Percentiles rank a stretch among this genome's conserved stretches.
Evolutionary conservation across 1,284 basidiomycete genomes (phyloP).

Genomic region (Microbotryum saponariae): DNA sequence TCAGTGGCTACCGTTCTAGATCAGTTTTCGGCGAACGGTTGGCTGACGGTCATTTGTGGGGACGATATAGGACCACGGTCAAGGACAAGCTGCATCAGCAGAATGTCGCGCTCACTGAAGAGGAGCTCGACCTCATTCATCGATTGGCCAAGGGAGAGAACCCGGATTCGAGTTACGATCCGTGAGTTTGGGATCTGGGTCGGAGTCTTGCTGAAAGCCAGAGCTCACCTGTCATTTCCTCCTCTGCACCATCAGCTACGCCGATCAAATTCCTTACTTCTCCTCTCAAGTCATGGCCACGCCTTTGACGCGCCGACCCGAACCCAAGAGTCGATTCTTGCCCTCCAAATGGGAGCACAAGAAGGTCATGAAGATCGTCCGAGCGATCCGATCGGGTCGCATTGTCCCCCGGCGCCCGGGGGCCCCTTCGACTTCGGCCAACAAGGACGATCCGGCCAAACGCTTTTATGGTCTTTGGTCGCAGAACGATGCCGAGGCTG

Average conservation of each 20-base stretch:
- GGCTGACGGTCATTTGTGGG: not conserved
- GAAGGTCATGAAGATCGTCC: slow-evolving; percentile 98
- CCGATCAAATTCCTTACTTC: slow-evolving; percentile 92
- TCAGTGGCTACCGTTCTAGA: slow-evolving; percentile 41
- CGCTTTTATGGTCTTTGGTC: slow-evolving; percentile 89
- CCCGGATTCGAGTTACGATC: slow-evolving; percentile 80
- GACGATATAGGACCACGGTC: slow-evolving; percentile 67
- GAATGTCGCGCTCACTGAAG: slow-evolving; percentile 76
- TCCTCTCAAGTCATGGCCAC: slow-evolving; percentile 90
- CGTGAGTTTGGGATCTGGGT: slow-evolving; percentile 11
- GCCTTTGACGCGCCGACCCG: slow-evolving; percentile 82
- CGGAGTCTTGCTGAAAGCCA: not conserved
- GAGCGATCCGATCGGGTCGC: slow-evolving; percentile 90
- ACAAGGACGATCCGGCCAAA: slow-evolving; percentile 57
- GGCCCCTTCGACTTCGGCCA: slow-evolving; percentile 6
- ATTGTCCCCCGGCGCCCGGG: slow-evolving; percentile 80
- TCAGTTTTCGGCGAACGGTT: not conserved
- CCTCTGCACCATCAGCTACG: slow-evolving; percentile 53
- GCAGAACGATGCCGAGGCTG: slow-evolving; percentile 43
- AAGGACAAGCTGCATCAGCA: slow-evolving; percentile 82
- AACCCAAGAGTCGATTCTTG: slow-evolving; percentile 93
- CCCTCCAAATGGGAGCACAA: slow-evolving; percentile 89
- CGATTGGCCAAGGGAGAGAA: slow-evolving; percentile 83
- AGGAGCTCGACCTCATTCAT: slow-evolving; percentile 92
- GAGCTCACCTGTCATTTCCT: not conserved